These are phyloP conservation scores for Zymoseptoria crescenta DNA, from an alignment of 2,329 filamentous ascomycete genomes.

Conservation along the genomic window DNA sequence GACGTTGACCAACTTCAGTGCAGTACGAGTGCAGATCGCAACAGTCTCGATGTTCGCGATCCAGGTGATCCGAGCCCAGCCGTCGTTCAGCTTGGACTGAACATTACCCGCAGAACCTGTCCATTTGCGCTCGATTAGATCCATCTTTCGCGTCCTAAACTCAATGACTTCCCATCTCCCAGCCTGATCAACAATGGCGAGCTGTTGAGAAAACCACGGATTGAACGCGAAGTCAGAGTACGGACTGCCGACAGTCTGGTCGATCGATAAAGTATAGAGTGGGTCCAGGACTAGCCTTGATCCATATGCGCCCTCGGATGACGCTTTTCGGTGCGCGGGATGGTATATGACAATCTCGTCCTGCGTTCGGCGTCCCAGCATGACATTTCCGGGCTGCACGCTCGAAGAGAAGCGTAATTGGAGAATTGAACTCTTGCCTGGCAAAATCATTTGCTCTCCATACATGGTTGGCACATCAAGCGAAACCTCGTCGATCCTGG, in stretches of 20 bases:
- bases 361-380: constrained; percentile 45
- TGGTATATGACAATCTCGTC: constrained; percentile 43
- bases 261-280: constrained; percentile 45
- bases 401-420: constrained; percentile 47
- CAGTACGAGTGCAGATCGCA: constrained; percentile 45
- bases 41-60: constrained; percentile 41
- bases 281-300: constrained; percentile 51
- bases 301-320: constrained; percentile 19
- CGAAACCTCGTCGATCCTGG: constrained; percentile 36
- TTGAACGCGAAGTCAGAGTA: constrained; percentile 62
- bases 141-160: constrained; percentile 29
- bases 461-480: constrained; percentile 41
- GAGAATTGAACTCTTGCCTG: constrained; percentile 45
- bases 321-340: constrained; percentile 27
- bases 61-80: constrained; percentile 47
- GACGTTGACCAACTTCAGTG: constrained; percentile 31
- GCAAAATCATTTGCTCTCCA: constrained; percentile 49
- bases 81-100: constrained; percentile 31
- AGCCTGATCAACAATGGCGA: constrained; percentile 57
- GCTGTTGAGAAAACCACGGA: constrained; percentile 51
- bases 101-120: background rate
- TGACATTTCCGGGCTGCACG: constrained; percentile 34
- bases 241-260: constrained; percentile 46
- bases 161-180: constrained; percentile 65
- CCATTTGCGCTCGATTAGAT: constrained; percentile 8